Percentiles rank a stretch among this genome's conserved stretches.
These are phyloP conservation scores for Sclerospora graminicola DNA, from an alignment of 352 stramenopile genomes.

Conservation along the genomic window DNA sequence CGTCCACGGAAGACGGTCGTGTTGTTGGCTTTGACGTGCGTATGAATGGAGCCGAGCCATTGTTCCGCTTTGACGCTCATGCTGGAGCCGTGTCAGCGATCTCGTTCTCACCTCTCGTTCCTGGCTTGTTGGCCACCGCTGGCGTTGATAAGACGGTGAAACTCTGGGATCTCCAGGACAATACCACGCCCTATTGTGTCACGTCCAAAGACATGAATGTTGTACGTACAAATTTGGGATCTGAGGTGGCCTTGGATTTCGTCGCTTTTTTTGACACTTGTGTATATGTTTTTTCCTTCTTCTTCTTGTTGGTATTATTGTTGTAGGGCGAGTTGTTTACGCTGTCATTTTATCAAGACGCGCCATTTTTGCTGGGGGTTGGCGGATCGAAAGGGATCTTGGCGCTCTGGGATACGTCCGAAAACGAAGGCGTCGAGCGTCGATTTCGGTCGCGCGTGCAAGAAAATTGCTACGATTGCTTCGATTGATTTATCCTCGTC, in stretches of 20 bases:
- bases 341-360: conserved; percentile 85
- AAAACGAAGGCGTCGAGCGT: conserved; percentile 79
- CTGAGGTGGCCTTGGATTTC: too few species aligned
- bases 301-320: conserved; percentile 1
- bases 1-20: conserved; percentile 90
- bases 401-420: conserved; percentile 84
- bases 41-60: conserved; percentile 84
- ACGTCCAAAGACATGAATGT: conserved; percentile 90
- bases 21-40: conserved; percentile 93
- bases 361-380: conserved; percentile 83
- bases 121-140: conserved; percentile 92
- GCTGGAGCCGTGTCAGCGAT: conserved; percentile 78
- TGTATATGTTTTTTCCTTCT: conserved; percentile 1
- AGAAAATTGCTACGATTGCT: conserved; percentile 11
- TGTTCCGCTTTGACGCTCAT: conserved; percentile 91
- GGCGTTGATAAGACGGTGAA: conserved; percentile 97
- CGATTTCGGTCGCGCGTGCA: conserved; percentile 74
- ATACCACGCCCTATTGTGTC: conserved; percentile 57
- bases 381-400: conserved; percentile 83
- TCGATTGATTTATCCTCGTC: conserved; percentile 52
- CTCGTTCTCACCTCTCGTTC: conserved; percentile 76
- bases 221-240: conserved; percentile 60
- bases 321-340: conserved; percentile 82
- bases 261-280: not conserved
- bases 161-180: conserved; percentile 91